Evolutionary conservation across 192 early-diverging fungal genomes (phyloP).

Genomic region (Coemansia umbellata): DNA sequence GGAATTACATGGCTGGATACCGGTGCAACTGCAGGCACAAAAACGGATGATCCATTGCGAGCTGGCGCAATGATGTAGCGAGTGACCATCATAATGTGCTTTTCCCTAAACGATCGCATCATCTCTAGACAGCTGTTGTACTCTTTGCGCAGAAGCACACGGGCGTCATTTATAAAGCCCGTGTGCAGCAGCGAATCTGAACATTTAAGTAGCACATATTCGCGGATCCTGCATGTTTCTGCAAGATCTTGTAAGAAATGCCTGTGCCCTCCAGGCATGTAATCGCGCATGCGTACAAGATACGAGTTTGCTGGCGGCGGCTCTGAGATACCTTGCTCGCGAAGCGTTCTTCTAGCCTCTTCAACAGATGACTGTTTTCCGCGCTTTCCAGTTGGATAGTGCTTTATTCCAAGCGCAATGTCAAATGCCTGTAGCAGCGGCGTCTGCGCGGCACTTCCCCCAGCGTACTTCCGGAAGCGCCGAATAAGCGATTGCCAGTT

Average conservation of each 20-base stretch:
- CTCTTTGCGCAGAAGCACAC: slow-evolving; percentile 52
- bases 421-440: slow-evolving; percentile 90
- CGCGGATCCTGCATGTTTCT: slow-evolving; percentile 62
- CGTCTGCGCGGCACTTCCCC: slow-evolving; percentile 92
- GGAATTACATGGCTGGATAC: slow-evolving; percentile 22
- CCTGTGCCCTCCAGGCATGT: slow-evolving; percentile 87
- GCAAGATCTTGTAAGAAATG: slow-evolving; percentile 77
- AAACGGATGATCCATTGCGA: slow-evolving; percentile 63
- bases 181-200: slow-evolving; percentile 27
- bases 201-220: slow-evolving; percentile 55
- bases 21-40: slow-evolving; percentile 31
- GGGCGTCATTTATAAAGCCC: slow-evolving; percentile 14
- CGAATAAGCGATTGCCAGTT: slow-evolving; percentile 52
- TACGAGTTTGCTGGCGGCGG: slow-evolving; percentile 61
- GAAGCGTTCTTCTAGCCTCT: slow-evolving; percentile 29
- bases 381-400: slow-evolving; percentile 67
- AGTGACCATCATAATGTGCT: slow-evolving; percentile 89
- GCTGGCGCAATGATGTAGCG: slow-evolving; percentile 87
- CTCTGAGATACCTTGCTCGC: slow-evolving; percentile 25
- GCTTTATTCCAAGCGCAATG: slow-evolving; percentile 82
- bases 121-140: slow-evolving; percentile 81
- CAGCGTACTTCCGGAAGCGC: slow-evolving; percentile 74
- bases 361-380: slow-evolving; percentile 27
- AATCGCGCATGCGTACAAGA: slow-evolving; percentile 85
- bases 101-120: slow-evolving; percentile 84